A percentile compares a stretch with the other conserved stretches of the same genome.
These are phyloP conservation scores for Suillus clintonianus DNA, from an alignment of 768 basidiomycete species.

Conservation along the genomic window DNA sequence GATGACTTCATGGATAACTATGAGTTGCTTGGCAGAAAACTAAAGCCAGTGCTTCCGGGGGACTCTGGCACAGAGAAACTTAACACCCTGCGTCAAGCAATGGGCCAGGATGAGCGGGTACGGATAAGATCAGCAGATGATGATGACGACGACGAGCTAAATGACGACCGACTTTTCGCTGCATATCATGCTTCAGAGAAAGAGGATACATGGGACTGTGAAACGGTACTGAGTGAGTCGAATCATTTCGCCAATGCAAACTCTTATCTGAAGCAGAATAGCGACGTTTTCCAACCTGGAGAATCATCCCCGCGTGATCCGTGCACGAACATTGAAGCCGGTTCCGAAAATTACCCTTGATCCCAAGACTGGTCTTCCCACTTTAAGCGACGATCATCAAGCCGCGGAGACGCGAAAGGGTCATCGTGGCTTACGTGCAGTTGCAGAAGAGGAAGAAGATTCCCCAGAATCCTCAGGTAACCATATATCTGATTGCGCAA, in stretches of 20 bases:
- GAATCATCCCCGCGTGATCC: conserved; percentile 92
- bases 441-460: conserved; percentile 31
- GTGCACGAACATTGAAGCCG: conserved; percentile 54
- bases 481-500: not conserved
- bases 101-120: conserved; percentile 70
- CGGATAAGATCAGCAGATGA: conserved; percentile 43
- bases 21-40: conserved; percentile 86
- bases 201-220: conserved; percentile 91
- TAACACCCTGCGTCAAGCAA: conserved; percentile 71
- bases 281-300: conserved; percentile 97
- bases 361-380: conserved; percentile 75
- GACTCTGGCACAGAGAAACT: conserved; percentile 78
- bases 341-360: conserved; percentile 72
- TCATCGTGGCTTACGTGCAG: conserved; percentile 13
- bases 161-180: conserved; percentile 46
- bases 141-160: conserved; percentile 50
- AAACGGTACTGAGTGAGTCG: conserved; percentile 87
- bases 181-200: conserved; percentile 45
- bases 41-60: conserved; percentile 75
- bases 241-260: not conserved
- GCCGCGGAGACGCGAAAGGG: not conserved
- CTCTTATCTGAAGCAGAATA: conserved; percentile 33
- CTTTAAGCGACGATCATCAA: conserved; percentile 35
- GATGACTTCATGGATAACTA: conserved; percentile 92
- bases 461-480: conserved; percentile 1